Conservation (phyloP, 352 stramenopile genomes). For the Globisporangium solare region DNA sequence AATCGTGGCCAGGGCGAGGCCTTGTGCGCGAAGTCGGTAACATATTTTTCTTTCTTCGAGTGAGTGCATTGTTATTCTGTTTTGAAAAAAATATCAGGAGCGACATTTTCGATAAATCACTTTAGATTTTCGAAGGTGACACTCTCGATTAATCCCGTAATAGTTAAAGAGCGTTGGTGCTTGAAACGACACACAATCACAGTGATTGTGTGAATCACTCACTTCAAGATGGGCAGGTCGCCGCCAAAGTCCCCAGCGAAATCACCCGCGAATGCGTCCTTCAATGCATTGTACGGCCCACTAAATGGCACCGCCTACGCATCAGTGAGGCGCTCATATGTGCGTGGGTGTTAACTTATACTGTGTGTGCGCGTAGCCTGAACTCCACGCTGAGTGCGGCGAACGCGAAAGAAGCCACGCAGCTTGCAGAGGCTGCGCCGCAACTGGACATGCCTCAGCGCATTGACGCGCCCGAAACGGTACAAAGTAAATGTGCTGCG, state of each 20-base stretch:
- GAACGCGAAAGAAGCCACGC: conserved; percentile 60
- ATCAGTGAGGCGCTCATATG: background rate
- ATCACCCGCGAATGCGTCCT: conserved; percentile 14
- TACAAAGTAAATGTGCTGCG: conserved; percentile 12
- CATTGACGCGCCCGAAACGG: conserved; percentile 65
- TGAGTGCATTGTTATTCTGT: too few species aligned
- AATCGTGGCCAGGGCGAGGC: too few species aligned
- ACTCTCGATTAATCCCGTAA: too few species aligned
- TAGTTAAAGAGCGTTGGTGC: background rate
- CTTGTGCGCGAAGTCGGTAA: too few species aligned
- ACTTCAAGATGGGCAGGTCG: conserved; percentile 18
- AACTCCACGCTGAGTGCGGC: conserved; percentile 52
- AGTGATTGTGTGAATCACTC: too few species aligned
- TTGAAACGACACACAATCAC: conserved; percentile 4
- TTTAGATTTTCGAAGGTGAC: too few species aligned
- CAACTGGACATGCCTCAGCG: conserved; percentile 77
- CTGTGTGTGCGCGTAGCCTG: conserved; percentile 18
- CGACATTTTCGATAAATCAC: too few species aligned
- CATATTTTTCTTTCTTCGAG: too few species aligned
- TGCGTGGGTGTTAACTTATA: background rate
- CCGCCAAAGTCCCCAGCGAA: conserved; percentile 53
- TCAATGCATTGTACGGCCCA: conserved; percentile 23
- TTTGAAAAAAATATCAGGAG: too few species aligned
- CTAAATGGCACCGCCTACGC: background rate
- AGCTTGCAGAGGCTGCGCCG: conserved; percentile 65